Evolutionary conservation across 345 rosid species (phyloP).

Genomic region (Acer campestre): DNA sequence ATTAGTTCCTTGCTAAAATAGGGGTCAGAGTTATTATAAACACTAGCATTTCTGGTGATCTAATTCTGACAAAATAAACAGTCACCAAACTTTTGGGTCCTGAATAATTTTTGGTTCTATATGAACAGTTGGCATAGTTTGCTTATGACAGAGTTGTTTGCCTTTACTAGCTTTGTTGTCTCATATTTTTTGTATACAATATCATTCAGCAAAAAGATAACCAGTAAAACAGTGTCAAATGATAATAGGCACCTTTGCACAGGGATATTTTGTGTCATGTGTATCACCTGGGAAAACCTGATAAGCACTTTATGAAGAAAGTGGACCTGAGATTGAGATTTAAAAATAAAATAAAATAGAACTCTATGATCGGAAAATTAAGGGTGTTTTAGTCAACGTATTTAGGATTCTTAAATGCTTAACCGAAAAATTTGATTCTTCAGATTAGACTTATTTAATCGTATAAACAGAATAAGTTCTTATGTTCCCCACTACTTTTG

Average conservation of each 20-base stretch:
- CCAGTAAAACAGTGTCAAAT: neutral
- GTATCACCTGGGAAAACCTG: neutral
- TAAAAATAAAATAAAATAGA: no score
- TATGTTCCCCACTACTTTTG: slow-evolving; percentile 1
- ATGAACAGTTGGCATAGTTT: neutral
- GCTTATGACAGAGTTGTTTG: neutral
- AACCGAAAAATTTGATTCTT: slow-evolving; percentile 7
- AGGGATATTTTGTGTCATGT: neutral
- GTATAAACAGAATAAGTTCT: slow-evolving; percentile 16
- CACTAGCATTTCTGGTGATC: neutral
- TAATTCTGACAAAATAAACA: neutral
- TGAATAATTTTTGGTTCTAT: neutral
- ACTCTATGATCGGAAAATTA: slow-evolving; percentile 6
- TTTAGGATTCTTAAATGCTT: neutral
- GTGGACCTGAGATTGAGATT: slow-evolving; percentile 4
- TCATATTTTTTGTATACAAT: neutral
- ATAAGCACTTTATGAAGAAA: neutral
- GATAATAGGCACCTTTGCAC: neutral
- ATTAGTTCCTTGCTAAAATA: neutral
- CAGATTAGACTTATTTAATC: neutral
- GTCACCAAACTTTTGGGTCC: slow-evolving; percentile 2
- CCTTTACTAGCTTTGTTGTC: neutral
- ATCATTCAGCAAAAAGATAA: neutral
- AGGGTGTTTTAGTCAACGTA: neutral
- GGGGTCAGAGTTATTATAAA: neutral